Evolutionary conservation across 495 filamentous ascomycete species (phyloP).

Genomic region (Hyaloscypha bicolor): DNA sequence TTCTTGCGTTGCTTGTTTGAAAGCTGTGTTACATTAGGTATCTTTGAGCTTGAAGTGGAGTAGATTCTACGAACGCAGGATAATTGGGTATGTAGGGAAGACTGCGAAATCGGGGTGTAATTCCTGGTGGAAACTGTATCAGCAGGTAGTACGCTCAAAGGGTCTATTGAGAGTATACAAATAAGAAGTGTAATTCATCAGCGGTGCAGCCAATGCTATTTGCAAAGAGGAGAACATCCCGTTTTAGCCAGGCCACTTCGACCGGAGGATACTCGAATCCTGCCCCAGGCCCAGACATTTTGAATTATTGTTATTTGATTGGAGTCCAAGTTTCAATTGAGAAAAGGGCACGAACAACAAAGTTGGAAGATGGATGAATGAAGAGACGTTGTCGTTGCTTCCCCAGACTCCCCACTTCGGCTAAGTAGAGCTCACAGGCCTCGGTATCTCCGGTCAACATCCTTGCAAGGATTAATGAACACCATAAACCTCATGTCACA

Average conservation of each 20-base stretch:
- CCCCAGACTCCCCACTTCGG: constrained; percentile 28
- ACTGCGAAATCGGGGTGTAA: constrained; percentile 79
- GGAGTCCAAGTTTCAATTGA: background rate
- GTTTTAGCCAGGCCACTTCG: constrained; percentile 81
- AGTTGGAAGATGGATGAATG: background rate
- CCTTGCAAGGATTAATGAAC: constrained; percentile 4
- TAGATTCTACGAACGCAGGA: constrained; percentile 62
- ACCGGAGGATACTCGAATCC: constrained; percentile 76
- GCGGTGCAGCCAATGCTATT: constrained; percentile 80
- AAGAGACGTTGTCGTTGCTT: constrained; percentile 9
- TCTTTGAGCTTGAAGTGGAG: background rate
- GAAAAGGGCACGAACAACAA: background rate
- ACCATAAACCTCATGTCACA: background rate
- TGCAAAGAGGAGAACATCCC: constrained; percentile 84
- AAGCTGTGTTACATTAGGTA: constrained; percentile 50
- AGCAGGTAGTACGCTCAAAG: constrained; percentile 4
- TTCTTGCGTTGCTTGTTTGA: constrained; percentile 77
- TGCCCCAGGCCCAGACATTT: constrained; percentile 57
- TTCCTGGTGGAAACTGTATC: constrained; percentile 53
- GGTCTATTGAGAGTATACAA: constrained; percentile 48
- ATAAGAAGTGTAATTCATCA: constrained; percentile 91
- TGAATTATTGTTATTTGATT: constrained; percentile 6
- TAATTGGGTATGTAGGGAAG: constrained; percentile 86
- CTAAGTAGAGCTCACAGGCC: background rate
- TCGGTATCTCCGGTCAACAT: constrained; percentile 4